Base-by-base conservation (phyloP, 2,329 filamentous ascomycete genomes). In the Fusarium sp. region DNA sequence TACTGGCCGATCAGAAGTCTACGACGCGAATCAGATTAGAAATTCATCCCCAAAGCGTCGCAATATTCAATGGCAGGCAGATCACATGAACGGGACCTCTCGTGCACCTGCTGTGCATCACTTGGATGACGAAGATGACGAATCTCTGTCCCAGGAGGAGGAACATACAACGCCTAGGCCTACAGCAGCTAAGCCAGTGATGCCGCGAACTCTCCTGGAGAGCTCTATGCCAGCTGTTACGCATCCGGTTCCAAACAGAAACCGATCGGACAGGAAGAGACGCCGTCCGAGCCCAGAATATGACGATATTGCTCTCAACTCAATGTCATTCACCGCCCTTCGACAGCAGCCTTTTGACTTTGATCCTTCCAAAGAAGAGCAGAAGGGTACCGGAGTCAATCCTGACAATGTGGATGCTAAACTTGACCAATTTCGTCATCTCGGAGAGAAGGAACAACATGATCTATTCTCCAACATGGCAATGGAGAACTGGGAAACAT, bases 401-500 rank as follows among this genome's bases (percentile, higher is more conserved):
- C 80, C 79, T 19, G 79, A 79, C 35, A 81, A 81, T 28, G 74
- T 88, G 7, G 77, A 81, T 9, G 79, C 83, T 11, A 85, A 83
- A 62, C 78, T 89, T 14, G 76, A 81, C 41, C 82, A 87, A 67
- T 86, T 82, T 72, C 82, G 83, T 62, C 77, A 76, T 53, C 80
- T 83, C 55, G 78, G 79, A 10, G 81, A 82, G 48, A 71, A 75
- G 32, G 82, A 85, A 48, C 84, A 86, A 70, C 78, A 77, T 32
- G 75, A 80, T 1, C 83, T 89, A 54, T 88, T 89, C 71, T 80
- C 79, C 4, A 80, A 80, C 52, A 84, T 89, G 81, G 76, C 83
- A 2, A 79, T 88, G 15, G 77, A 81, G 17, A 87, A 89, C 53
- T 89, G 87, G 87, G 86, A 89, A 68, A 79, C 82, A 15, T 82